Conservation (phyloP, 2,329 filamentous ascomycete species). For the Neoscytalidium dimidiatum region DNA sequence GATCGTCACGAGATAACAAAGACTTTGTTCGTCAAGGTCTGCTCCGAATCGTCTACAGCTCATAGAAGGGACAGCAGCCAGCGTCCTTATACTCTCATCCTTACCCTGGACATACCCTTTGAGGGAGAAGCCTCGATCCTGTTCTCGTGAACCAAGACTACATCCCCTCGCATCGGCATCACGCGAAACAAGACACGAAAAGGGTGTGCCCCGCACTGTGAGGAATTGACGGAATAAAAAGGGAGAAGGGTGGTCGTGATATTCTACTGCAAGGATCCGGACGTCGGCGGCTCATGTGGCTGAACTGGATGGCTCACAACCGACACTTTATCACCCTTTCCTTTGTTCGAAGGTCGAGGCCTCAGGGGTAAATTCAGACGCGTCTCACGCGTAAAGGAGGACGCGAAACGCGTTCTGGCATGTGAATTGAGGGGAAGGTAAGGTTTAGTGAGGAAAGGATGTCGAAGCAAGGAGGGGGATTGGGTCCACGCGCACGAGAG, state of each 20-base stretch:
- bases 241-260: not conserved
- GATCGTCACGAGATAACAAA: not conserved
- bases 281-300: not conserved
- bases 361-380: not conserved
- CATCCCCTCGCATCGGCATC: slow-evolving; percentile 2
- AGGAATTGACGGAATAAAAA: not conserved
- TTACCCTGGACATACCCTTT: too few relatives aligned
- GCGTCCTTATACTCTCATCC: not conserved
- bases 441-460: not conserved
- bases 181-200: not conserved
- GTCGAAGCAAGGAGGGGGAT: slow-evolving; percentile 4
- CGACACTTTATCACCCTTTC: not conserved
- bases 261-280: not conserved
- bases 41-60: not conserved
- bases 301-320: not conserved
- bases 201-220: not conserved
- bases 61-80: not conserved
- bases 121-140: not conserved
- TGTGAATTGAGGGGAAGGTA: not conserved
- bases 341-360: not conserved
- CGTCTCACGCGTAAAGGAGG: not conserved
- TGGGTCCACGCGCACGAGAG: not conserved
- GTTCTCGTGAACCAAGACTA: not conserved
- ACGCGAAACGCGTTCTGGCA: not conserved
- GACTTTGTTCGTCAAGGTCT: not conserved